phyloP scores from a whole-genome alignment of 306 rosid genomes.

The Purshia tridentata region DNA sequence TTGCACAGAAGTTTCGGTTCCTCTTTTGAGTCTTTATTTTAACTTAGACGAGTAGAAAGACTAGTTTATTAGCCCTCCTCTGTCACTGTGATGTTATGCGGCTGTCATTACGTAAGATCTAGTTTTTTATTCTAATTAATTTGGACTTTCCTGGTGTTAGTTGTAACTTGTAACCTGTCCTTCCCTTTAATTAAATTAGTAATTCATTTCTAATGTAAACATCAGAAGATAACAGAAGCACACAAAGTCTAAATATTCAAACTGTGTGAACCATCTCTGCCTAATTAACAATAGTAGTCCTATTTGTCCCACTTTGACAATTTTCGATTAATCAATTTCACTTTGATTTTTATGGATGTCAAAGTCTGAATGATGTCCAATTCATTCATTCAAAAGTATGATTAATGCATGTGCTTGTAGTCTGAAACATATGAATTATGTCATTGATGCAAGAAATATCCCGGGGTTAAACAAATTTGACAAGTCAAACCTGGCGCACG shows the following conservation, averaged over 20 bases:
- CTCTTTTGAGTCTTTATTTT: background rate
- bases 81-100: background rate
- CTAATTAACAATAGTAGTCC: too few species aligned
- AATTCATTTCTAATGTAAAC: background rate
- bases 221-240: background rate
- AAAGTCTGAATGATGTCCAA: too few species aligned
- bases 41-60: background rate
- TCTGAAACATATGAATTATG: background rate
- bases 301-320: background rate
- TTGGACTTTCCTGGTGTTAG: too few species aligned
- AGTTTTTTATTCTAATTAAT: too few species aligned
- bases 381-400: too few species aligned
- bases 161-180: too few species aligned
- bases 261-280: background rate
- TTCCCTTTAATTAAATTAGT: too few species aligned
- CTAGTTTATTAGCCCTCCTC: background rate
- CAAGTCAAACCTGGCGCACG: background rate
- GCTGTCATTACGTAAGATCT: background rate
- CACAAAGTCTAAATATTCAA: background rate
- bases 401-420: background rate
- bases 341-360: background rate
- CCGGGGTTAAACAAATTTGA: background rate
- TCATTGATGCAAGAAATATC: background rate
- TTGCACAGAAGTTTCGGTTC: constrained; percentile 33
- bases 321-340: background rate